Base-by-base conservation (phyloP, 2,329 filamentous ascomycete genomes). In the Aspergillus felis region DNA sequence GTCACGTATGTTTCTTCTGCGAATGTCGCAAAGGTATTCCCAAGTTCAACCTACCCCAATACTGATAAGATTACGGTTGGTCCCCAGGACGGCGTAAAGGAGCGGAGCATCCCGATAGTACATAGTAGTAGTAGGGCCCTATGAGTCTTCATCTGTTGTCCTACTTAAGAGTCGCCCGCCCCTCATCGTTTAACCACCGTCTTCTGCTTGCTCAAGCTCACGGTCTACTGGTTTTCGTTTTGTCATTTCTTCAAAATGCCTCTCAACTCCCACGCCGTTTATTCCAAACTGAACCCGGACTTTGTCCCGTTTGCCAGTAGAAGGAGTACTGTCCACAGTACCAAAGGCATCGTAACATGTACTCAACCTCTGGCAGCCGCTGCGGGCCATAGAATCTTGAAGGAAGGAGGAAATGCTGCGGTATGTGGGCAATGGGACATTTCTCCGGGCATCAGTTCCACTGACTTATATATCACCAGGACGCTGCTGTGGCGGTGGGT, bases 401-500 rank as follows among this genome's bases (percentile, higher is more conserved):
- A 87, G 57, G 87, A 89, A 50, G 94, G 94, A 57, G 94, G 94
- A 54, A 99, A 97, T 79, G 92, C 91, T 61, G 94, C 92, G 64
- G 91, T 95, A 82, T 75, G 88, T 82, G 56, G 28, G 25, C 44
- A 29, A 38, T n/a, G 7, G 10, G n/a, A 22, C 29, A 10, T 51
- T 35, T 10, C 17, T 38, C 54, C 28, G 44, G 22, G 17, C 29
- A 38, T 17, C 28, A 25, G 10, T 5, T 3, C 44, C 29, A 17
- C 29, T 50, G 42, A 49, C 51, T 17, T 29, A 59, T 10, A 10
- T 8, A 47, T 55, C 48, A 54, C 55, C 25, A 95, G 91, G 93
- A 97, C 79, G 93, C 94, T n/a, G 93, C 94, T 8, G 91, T 97
- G 3, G 94, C 94, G 47, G 91, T 96, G 60, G 88, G 88, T 90